Conservation (phyloP, 2,329 filamentous ascomycete species). For the Exserohilum turcica region DNA sequence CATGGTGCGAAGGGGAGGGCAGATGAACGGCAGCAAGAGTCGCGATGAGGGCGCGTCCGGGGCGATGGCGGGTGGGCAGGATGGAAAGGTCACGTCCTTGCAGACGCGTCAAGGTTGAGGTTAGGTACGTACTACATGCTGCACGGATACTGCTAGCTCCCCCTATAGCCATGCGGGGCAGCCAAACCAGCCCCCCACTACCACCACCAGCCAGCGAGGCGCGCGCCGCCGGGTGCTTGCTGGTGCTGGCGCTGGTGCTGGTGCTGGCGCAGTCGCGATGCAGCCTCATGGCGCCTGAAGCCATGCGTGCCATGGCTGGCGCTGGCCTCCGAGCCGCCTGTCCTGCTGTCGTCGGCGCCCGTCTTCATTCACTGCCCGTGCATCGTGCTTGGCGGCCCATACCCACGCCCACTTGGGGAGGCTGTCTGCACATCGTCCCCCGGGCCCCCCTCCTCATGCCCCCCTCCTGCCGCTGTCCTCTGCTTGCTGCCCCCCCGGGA, state of each 20-base stretch:
- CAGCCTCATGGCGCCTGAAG: constrained; percentile 6
- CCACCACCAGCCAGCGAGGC: constrained; percentile 22
- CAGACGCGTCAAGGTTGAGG: constrained; percentile 29
- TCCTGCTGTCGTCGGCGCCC: neutral
- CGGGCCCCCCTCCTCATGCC: constrained; percentile 20
- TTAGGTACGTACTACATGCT: constrained; percentile 19
- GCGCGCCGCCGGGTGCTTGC: neutral
- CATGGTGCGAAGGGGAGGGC: constrained; percentile 44
- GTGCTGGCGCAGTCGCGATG: neutral
- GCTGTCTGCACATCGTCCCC: constrained; percentile 15
- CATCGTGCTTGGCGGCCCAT: constrained; percentile 15
- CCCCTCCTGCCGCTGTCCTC: constrained; percentile 28
- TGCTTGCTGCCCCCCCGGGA: neutral
- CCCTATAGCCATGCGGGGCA: constrained; percentile 32
- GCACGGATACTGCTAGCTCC: constrained; percentile 32
- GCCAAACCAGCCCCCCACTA: constrained; percentile 27
- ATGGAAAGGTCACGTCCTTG: constrained; percentile 27
- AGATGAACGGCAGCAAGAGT: constrained; percentile 30
- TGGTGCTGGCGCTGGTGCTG: too few relatives aligned
- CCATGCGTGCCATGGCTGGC: neutral
- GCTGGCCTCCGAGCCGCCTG: constrained; percentile 3
- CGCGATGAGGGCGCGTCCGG: constrained; percentile 33
- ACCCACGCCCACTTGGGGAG: constrained; percentile 15
- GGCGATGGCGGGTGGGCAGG: constrained; percentile 24
- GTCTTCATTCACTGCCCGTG: constrained; percentile 17